These are phyloP conservation scores for Globisporangium lucens DNA, from an alignment of 352 stramenopile genomes.

Conservation along the genomic window DNA sequence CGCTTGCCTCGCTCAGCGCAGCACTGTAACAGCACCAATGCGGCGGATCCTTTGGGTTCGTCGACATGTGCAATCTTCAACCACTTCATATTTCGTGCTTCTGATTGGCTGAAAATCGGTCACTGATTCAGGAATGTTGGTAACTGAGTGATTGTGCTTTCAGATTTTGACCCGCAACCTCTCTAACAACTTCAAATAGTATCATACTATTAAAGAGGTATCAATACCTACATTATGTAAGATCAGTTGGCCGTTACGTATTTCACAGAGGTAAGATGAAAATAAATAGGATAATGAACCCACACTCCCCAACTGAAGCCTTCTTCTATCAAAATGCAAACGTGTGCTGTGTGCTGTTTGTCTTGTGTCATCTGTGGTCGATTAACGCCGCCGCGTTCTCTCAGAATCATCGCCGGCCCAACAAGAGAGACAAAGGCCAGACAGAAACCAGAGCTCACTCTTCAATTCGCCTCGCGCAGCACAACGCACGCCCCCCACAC, in stretches of 20 bases:
- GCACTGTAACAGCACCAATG: not conserved
- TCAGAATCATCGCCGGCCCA: not conserved
- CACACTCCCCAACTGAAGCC: not conserved
- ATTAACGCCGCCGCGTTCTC: not conserved
- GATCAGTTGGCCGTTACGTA: not conserved
- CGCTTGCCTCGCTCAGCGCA: too few species aligned
- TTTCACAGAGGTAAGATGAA: too few species aligned
- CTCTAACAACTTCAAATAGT: not conserved
- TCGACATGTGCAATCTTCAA: not conserved
- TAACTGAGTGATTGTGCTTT: not conserved
- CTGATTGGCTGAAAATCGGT: slow-evolving; percentile 4
- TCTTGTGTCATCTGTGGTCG: not conserved
- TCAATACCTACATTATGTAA: not conserved
- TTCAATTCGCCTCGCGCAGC: slow-evolving; percentile 2
- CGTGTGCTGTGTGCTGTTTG: not conserved
- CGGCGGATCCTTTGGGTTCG: not conserved
- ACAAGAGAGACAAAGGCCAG: not conserved
- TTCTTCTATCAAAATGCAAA: not conserved
- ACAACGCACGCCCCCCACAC: not conserved
- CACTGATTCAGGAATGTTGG: slow-evolving; percentile 10
- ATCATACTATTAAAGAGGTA: not conserved
- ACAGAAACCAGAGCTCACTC: not conserved
- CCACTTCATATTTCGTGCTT: not conserved
- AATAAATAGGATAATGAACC: not conserved
- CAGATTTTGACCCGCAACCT: not conserved